phyloP scores from a whole-genome alignment of 2,329 filamentous ascomycete species.

The Podosphaera aphanis region DNA sequence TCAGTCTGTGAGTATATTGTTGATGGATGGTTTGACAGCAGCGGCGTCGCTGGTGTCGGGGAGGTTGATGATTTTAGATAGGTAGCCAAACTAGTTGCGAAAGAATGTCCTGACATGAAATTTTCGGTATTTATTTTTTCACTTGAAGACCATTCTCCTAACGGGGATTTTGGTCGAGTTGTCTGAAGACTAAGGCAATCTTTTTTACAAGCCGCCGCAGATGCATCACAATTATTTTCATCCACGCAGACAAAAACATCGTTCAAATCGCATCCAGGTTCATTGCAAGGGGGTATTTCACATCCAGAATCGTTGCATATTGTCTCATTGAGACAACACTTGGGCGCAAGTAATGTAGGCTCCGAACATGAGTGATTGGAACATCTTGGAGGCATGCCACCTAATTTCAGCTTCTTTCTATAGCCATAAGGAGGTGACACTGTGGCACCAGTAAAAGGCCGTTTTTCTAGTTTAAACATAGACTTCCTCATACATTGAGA shows the following conservation, averaged over 20 bases:
- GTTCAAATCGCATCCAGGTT: background rate
- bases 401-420: background rate
- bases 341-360: background rate
- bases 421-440: background rate
- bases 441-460: background rate
- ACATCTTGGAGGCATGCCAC: background rate
- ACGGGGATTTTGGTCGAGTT: background rate
- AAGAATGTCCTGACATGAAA: background rate
- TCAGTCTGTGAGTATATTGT: slow-evolving; percentile 1
- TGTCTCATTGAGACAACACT: background rate
- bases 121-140: background rate
- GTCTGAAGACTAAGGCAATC: background rate
- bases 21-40: background rate
- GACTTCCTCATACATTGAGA: background rate
- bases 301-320: slow-evolving; percentile 1
- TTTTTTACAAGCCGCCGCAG: background rate
- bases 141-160: background rate
- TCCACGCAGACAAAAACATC: background rate
- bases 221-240: background rate
- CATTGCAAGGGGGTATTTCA: slow-evolving; percentile 1
- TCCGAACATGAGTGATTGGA: background rate
- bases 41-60: background rate
- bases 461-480: background rate
- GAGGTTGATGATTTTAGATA: background rate
- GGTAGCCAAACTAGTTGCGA: background rate